phyloP scores from a whole-genome alignment of 148 eudicot species.

The Silene conica region DNA sequence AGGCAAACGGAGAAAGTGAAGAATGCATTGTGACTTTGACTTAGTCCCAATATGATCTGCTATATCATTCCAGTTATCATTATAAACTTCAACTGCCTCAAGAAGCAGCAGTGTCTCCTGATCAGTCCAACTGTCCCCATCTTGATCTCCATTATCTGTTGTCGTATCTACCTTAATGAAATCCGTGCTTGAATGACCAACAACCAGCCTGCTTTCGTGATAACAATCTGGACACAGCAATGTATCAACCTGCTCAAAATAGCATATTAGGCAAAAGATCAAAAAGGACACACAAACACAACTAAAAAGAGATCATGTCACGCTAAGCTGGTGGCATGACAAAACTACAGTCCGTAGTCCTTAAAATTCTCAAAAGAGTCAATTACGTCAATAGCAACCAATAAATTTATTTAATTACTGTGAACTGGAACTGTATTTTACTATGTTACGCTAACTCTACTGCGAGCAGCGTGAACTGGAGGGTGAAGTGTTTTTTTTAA shows the following conservation, averaged over 20 bases:
- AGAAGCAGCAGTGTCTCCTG: slow-evolving; percentile 88
- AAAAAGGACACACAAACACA: not conserved
- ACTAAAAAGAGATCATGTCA: not conserved
- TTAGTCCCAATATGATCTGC: slow-evolving; percentile 89
- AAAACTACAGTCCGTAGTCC: slow-evolving; percentile 4
- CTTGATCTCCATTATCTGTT: slow-evolving; percentile 60
- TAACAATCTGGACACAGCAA: slow-evolving; percentile 78
- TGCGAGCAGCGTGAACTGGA: not conserved
- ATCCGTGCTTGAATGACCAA: slow-evolving; percentile 90
- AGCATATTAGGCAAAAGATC: slow-evolving; percentile 13
- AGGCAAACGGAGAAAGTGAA: slow-evolving; percentile 84
- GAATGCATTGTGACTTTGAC: slow-evolving; percentile 93
- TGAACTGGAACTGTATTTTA: not conserved
- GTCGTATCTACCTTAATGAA: slow-evolving; percentile 54
- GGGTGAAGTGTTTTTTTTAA: not conserved
- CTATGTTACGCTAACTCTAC: not conserved
- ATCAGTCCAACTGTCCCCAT: slow-evolving; percentile 85
- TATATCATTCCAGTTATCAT: slow-evolving; percentile 87
- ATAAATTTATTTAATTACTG: not conserved
- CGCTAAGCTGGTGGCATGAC: not conserved
- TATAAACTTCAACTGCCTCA: slow-evolving; percentile 71
- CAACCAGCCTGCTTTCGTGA: slow-evolving; percentile 67
- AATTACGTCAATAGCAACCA: not conserved
- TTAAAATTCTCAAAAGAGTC: not conserved
- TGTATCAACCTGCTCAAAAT: slow-evolving; percentile 59